Base-by-base conservation (phyloP, 768 basidiomycete genomes). In the Ramaria rubella region DNA sequence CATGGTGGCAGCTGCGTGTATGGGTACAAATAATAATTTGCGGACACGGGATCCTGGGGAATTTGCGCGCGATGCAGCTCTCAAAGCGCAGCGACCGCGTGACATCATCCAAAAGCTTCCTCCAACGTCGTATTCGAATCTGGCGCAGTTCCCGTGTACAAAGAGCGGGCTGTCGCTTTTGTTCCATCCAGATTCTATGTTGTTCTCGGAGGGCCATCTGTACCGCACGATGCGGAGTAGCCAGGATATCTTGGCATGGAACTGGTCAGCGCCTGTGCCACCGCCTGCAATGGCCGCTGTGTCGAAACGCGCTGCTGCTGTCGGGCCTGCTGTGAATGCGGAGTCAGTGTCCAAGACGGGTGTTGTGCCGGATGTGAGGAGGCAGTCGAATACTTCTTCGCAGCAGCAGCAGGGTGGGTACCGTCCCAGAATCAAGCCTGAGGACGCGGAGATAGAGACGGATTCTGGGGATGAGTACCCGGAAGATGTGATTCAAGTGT, bases 21-120 rank as follows among this genome's bases (percentile, higher is more conserved):
- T 52, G 24, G 65, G 64, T 17, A 62, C 72, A 58, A 64, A 64
- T 30, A 68, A 71, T 53, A 63, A 70, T 56, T 61, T 52, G 3
- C 68, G 69, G 14, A 61, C 78, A 15, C 74, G 68, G 14, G 54
- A 55, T 33, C n/a, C 44, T 9, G 43, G 44, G 6, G 54, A 34
- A 14, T 52, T 59, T 27, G 58, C 52, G 24, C 57, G 58, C 5
- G 76, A 81, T 51, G 87, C 86, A 4, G 84, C 81, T 0, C 62
- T 79, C 57, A 84, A 87, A 64, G 81, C 75, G 1, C 79, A 81
- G 63, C 77, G 81, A 17, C 79, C 85, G 61, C 77, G 79, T 27
- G 86, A 91, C 14, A 74, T 91, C 74, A 86, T 67, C 63, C 76
- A 79, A 59, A 90, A 90, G 69, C 75, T 83, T 14, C 87, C 86